Base-by-base conservation (phyloP, 768 basidiomycete species). In the Calocera viscosa region DNA sequence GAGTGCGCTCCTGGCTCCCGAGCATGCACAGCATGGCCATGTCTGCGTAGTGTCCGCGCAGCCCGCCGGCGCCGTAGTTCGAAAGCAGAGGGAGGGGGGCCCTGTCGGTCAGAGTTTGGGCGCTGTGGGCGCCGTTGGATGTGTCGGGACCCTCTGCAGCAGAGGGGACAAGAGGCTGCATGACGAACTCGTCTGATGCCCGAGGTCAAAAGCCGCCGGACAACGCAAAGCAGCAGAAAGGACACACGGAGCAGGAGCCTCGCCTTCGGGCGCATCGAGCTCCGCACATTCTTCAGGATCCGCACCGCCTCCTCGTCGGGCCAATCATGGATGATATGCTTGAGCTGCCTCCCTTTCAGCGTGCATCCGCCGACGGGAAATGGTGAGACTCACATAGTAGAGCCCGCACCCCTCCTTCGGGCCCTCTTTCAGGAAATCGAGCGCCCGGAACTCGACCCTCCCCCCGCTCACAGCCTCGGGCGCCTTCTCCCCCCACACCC, bases 351-450 rank as follows among this genome's bases (percentile, higher is more conserved):
- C 19, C 39, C 39, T 10, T 19, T 40, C 39, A 40, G 10, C 39
- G 39, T 19, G 10, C 39, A 10, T 40, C 10, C 10, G 39, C 39
- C 39, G 39, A 40, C 11, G 11, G 39, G 39, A 40, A 40, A n/a
- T n/a, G n/a, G 11, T 26, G n/a, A 49, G 1, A 67, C 77, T 17
- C 67, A 76, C 77, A 26, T 76, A 78, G 66, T 79, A 79, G 22
- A 76, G 40, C 26, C 76, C 72, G 39, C 72, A 79, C 2, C 72
- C 76, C 7, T 69, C 63, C 2, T 77, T 75, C 1, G 80, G 80
- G 1, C 74, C 49, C 14, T 79, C 77, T 2, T 65, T 70, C 32
- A 81, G 74, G 68, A 82, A 81, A 63, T 82, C 76, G 14, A 81
- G 71, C 0, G 76, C 66, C 26, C 73, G 72, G 68, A 82, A 80